phyloP scores from a whole-genome alignment of 441 rosid species.

The Gossypium davidsonii region DNA sequence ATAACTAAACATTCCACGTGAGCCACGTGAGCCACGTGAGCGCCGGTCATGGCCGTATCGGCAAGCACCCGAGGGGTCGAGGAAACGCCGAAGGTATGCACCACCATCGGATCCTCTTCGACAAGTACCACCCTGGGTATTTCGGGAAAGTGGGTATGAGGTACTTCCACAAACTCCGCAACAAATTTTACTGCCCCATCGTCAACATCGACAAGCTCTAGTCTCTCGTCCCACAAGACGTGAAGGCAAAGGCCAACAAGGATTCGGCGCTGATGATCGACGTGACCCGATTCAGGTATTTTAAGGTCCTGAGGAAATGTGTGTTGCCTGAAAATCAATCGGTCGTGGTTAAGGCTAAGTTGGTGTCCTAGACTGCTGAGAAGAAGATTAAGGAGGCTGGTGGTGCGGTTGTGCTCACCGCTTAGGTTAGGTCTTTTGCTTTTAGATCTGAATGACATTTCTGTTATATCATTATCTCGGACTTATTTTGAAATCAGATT shows the following conservation, averaged over 20 bases:
- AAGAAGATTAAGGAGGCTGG: not conserved
- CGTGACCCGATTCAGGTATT: not conserved
- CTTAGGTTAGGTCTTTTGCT: not conserved
- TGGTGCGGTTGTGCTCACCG: conserved; percentile 14
- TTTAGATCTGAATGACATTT: not conserved
- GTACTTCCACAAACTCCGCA: not conserved
- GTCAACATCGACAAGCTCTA: conserved; percentile 12
- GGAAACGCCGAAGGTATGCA: not conserved
- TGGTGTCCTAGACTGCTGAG: not conserved
- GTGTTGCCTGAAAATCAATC: not conserved
- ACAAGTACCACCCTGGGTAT: not conserved
- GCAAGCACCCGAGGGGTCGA: not conserved
- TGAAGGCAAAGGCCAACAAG: conserved; percentile 11
- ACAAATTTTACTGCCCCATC: not conserved
- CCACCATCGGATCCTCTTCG: not conserved
- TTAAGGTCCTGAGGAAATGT: not conserved
- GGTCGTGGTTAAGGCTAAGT: not conserved
- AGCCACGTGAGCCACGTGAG: not conserved
- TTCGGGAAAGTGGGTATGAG: not conserved
- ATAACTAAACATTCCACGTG: no score
- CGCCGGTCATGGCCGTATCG: not conserved
- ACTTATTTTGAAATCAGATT: not conserved
- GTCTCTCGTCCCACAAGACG: conserved; percentile 9
- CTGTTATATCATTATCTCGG: not conserved
- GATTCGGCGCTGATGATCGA: conserved; percentile 1